Percentiles rank a stretch among this genome's conserved stretches.
Conservation (phyloP, 257 asterid species). For the Plantago elongata region DNA sequence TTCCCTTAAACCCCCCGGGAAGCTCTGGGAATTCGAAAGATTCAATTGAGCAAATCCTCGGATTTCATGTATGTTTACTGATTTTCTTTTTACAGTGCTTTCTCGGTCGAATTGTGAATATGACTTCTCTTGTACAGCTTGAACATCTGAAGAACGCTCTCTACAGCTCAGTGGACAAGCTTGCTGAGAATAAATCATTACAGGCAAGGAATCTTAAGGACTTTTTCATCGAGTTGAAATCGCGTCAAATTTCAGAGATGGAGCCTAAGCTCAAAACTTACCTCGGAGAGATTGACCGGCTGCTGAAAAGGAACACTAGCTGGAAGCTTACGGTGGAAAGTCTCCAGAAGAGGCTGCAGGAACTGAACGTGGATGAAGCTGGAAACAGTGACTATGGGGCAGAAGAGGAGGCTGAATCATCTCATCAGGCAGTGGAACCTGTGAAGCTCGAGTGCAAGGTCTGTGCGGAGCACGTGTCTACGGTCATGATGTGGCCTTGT, state of each 20-base stretch:
- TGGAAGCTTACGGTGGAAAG: slow-evolving; percentile 17
- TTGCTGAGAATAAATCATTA: slow-evolving; percentile 19
- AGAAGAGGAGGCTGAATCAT: slow-evolving; percentile 38
- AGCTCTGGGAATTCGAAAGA: too few relatives aligned
- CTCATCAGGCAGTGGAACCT: slow-evolving; percentile 22
- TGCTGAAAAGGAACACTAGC: slow-evolving; percentile 7
- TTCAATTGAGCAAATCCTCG: background rate
- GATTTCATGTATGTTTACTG: background rate
- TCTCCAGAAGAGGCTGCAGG: slow-evolving; percentile 1
- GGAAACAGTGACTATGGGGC: background rate
- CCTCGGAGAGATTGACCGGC: slow-evolving; percentile 16
- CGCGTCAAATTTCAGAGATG: background rate
- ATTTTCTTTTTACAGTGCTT: background rate
- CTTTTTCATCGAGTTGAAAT: background rate
- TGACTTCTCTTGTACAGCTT: slow-evolving; percentile 20
- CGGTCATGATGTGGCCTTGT: slow-evolving; percentile 51
- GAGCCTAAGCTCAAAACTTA: slow-evolving; percentile 12
- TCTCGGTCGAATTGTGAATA: background rate
- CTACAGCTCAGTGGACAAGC: slow-evolving; percentile 6
- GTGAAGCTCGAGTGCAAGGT: slow-evolving; percentile 31
- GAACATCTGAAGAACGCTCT: slow-evolving; percentile 25
- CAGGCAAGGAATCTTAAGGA: slow-evolving; percentile 28
- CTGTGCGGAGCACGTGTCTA: slow-evolving; percentile 32
- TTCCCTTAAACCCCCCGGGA: too few relatives aligned
- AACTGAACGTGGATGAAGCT: background rate